Base-by-base conservation (phyloP, 108 stramenopile species). In the Aurantiochytrium sp. region DNA sequence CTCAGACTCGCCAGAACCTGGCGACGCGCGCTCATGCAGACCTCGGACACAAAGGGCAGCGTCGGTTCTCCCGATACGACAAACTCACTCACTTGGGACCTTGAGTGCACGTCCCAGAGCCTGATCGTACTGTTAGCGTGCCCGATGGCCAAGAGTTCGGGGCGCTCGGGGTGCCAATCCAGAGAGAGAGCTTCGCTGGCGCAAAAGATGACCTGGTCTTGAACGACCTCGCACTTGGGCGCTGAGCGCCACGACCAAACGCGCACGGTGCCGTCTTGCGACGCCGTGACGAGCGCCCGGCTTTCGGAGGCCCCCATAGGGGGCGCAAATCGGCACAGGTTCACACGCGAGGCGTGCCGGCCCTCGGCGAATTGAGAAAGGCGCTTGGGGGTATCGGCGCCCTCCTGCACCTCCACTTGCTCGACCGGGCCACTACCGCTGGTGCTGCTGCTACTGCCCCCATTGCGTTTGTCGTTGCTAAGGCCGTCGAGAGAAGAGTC, bases 191-290 rank as follows among this genome's bases (percentile, higher is more conserved):
- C 73, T 42, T 41, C 42, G 30, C 73, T 81, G 10, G 73, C 24
- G 39, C 73, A 81, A 48, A 81, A 81, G 45, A 81, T 81, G 39
- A 81, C 10, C 30, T 81, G 73, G 17, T 81, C 42, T 42, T 81
- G 73, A 6, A 27, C 42, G 1, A 81, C 10, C 0, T 41, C 27
- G 10, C 34, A 17, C 42, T 24, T 5, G 12, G 39, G 27, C 6
- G 6, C 45, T 15, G 36, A 6, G 39, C 15, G 42, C 42, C 39
- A 48, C n/a, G 39, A 48, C 73, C 73, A 81, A 12, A 81, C 45
- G 6, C 73, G 73, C 39, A 81, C 73, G 17, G 73, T 81, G 6
- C 42, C 39, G 39, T 81, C 73, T 21, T 48, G 39, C n/a, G 73
- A 81, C 19, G 73, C 73, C 6, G 73, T 81, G 6, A 48, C 73